phyloP scores from a whole-genome alignment of 257 asterid genomes.

The Fraxinus quadrangulata region DNA sequence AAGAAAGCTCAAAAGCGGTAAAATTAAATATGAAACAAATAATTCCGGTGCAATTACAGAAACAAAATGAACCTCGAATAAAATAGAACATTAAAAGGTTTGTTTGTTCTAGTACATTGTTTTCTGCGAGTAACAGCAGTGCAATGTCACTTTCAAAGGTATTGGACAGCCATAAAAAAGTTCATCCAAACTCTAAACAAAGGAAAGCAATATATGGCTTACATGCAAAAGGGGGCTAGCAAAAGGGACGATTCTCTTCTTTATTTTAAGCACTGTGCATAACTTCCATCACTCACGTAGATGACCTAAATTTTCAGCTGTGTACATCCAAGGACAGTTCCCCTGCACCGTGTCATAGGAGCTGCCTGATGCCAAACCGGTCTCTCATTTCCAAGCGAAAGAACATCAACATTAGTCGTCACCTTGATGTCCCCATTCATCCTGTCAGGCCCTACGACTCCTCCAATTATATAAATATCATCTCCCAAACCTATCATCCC shows the following conservation, averaged over 20 bases:
- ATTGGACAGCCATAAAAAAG: conserved; percentile 39
- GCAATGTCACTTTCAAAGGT: conserved; percentile 28
- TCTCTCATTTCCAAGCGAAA: conserved; percentile 74
- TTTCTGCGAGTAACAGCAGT: conserved; percentile 23
- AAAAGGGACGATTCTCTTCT: conserved; percentile 11
- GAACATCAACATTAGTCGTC: conserved; percentile 71
- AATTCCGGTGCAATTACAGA: conserved; percentile 21
- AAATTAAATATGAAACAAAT: not conserved
- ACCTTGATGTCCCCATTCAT: conserved; percentile 79
- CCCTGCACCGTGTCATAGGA: conserved; percentile 85
- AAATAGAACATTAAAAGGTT: conserved; percentile 20
- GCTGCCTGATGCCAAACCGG: conserved; percentile 84
- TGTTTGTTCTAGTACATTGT: conserved; percentile 22
- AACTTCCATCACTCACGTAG: not conserved
- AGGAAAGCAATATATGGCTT: conserved; percentile 25
- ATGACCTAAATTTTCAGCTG: conserved; percentile 66
- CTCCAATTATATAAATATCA: conserved; percentile 84
- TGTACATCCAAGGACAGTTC: conserved; percentile 89
- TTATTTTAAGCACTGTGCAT: conserved; percentile 3
- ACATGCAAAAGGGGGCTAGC: conserved; percentile 26
- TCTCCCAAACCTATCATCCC: conserved; percentile 87
- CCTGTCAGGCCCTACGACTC: conserved; percentile 86
- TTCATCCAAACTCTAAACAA: conserved; percentile 28
- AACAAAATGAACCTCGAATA: conserved; percentile 17
- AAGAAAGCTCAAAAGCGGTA: not conserved